Evolutionary conservation across 768 basidiomycete species (phyloP).

Genomic region (Cystoderma amianthinum): DNA sequence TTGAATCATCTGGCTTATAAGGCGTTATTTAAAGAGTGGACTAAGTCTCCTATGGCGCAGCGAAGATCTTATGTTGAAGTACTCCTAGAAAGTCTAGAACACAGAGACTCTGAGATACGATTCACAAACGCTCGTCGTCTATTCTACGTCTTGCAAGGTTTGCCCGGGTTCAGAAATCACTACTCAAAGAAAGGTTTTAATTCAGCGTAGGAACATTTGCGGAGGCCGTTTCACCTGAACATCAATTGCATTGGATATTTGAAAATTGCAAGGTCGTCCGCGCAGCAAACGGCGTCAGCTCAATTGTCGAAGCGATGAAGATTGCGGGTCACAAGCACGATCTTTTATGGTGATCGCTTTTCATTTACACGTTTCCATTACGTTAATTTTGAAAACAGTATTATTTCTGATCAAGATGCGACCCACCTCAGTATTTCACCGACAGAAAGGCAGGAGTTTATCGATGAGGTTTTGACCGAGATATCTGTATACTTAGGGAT

Average conservation of each 20-base stretch:
- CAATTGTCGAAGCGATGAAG: slow-evolving; percentile 83
- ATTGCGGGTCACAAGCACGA: slow-evolving; percentile 87
- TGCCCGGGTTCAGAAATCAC: no score
- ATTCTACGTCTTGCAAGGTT: slow-evolving; percentile 91
- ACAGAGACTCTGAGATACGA: slow-evolving; percentile 75
- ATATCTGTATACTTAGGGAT: slow-evolving; percentile 92
- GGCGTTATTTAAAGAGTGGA: slow-evolving; percentile 58
- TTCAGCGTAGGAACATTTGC: slow-evolving; percentile 94
- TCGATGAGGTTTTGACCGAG: slow-evolving; percentile 90
- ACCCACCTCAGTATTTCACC: slow-evolving; percentile 63
- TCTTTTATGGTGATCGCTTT: slow-evolving; percentile 51
- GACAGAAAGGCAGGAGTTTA: slow-evolving; percentile 67
- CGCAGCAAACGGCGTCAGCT: slow-evolving; percentile 73
- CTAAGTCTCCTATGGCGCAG: slow-evolving; percentile 49
- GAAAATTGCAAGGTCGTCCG: slow-evolving; percentile 88
- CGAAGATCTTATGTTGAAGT: slow-evolving; percentile 72
- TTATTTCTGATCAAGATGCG: slow-evolving; percentile 69
- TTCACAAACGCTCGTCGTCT: slow-evolving; percentile 83
- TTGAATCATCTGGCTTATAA: neutral
- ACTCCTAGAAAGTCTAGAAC: slow-evolving; percentile 83
- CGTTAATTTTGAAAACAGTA: slow-evolving; percentile 41
- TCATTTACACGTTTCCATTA: slow-evolving; percentile 2
- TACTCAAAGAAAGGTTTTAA: no score
- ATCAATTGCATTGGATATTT: slow-evolving; percentile 94
- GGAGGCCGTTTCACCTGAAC: slow-evolving; percentile 86